Evolutionary conservation across 805 yeast genomes (phyloP).

Genomic region (Lipomyces chichibuensis): DNA sequence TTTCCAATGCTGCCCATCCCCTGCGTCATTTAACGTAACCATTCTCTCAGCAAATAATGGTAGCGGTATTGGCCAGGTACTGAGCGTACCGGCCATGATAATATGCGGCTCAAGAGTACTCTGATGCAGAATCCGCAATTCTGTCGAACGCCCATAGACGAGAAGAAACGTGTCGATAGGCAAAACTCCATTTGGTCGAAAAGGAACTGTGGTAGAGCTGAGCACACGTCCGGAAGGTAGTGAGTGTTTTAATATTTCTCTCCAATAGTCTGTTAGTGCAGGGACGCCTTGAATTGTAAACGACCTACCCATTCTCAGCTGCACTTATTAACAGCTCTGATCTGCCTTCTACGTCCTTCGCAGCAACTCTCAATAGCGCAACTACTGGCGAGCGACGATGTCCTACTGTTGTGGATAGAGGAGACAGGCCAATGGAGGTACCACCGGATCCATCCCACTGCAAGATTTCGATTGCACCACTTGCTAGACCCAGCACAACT

Average conservation of each 20-base stretch:
- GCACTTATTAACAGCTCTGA: conserved; percentile 31
- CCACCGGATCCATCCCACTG: conserved; percentile 27
- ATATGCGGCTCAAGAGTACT: conserved; percentile 32
- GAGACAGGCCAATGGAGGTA: conserved; percentile 6
- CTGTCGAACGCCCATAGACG: conserved; percentile 33
- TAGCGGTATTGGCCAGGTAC: conserved; percentile 33
- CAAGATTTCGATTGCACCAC: conserved; percentile 31
- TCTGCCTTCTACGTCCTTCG: conserved; percentile 34
- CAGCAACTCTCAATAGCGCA: conserved; percentile 29
- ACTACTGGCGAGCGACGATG: conserved; percentile 32
- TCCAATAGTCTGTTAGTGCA: background rate
- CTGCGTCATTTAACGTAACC: conserved; percentile 31
- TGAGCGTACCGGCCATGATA: conserved; percentile 30
- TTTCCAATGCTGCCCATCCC: conserved; percentile 34
- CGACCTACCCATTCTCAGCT: conserved; percentile 30
- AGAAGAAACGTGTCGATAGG: conserved; percentile 24
- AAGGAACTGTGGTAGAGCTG: conserved; percentile 29
- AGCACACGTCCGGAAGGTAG: conserved; percentile 36
- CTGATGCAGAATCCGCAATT: conserved; percentile 33
- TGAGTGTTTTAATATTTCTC: conserved; percentile 34
- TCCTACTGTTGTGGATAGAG: conserved; percentile 34
- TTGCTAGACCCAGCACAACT: conserved; percentile 28
- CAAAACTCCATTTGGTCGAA: conserved; percentile 32
- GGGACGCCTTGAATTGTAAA: background rate
- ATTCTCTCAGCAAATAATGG: conserved; percentile 32